phyloP scores from a whole-genome alignment of 331 rosid species.

The Phaseolus coccineus region DNA sequence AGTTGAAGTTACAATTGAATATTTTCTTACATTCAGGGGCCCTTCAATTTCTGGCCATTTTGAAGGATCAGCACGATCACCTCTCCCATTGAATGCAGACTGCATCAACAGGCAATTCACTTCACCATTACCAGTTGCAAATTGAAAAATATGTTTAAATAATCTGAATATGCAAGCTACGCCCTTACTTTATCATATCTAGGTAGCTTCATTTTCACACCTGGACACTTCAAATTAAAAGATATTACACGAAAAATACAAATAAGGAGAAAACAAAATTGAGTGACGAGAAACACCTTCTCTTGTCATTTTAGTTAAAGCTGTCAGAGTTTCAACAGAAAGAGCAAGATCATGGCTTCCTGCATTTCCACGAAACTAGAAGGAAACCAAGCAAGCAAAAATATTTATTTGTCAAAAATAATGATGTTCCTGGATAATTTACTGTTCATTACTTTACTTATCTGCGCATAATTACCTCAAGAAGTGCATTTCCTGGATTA shows the following conservation, averaged over 20 bases:
- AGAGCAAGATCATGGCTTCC: slow-evolving; percentile 96
- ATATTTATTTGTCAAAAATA: slow-evolving; percentile 8
- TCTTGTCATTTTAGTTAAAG: slow-evolving; percentile 64
- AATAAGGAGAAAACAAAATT: slow-evolving; percentile 25
- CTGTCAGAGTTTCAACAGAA: slow-evolving; percentile 69
- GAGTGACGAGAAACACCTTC: slow-evolving; percentile 65
- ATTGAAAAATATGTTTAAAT: slow-evolving; percentile 18
- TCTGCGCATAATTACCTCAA: slow-evolving; percentile 68
- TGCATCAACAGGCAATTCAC: slow-evolving; percentile 48
- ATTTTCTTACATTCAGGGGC: slow-evolving; percentile 71
- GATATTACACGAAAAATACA: slow-evolving; percentile 40
- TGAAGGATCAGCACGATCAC: slow-evolving; percentile 85
- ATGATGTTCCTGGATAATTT: slow-evolving; percentile 1
- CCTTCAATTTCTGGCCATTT: slow-evolving; percentile 93
- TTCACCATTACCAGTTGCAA: slow-evolving; percentile 43
- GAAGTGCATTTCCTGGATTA: slow-evolving; percentile 81
- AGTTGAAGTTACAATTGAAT: slow-evolving; percentile 33
- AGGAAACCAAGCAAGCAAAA: slow-evolving; percentile 24
- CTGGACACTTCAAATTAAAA: slow-evolving; percentile 59
- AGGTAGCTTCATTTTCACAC: slow-evolving; percentile 85
- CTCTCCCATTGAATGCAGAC: slow-evolving; percentile 90
- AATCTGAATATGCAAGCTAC: slow-evolving; percentile 13
- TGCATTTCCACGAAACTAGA: slow-evolving; percentile 86
- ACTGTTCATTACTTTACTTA: not conserved
- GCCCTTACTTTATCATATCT: slow-evolving; percentile 86